A percentile compares a stretch with the other conserved stretches of the same genome.
Conservation (phyloP, 2,329 filamentous ascomycete genomes). For the Neurospora sp. region DNA sequence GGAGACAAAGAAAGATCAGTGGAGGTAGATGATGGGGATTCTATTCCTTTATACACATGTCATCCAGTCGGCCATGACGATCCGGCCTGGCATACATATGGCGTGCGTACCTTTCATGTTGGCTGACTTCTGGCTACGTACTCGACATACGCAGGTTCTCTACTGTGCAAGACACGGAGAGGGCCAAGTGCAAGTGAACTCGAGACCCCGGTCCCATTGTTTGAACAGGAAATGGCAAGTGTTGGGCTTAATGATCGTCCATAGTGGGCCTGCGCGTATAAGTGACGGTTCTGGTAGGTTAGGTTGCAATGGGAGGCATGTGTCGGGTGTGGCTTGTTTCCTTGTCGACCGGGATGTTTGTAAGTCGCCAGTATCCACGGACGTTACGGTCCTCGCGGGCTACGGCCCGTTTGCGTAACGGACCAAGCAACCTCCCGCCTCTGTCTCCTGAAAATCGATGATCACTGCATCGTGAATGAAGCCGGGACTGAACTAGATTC, state of each 20-base stretch:
- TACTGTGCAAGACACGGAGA: not conserved
- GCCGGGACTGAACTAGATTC: not conserved
- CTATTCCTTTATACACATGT: conserved; percentile 8
- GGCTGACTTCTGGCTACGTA: not conserved
- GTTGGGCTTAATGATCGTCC: not conserved
- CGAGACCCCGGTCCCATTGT: not conserved
- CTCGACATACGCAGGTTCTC: not conserved
- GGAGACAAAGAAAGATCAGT: conserved; percentile 6
- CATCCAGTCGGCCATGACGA: not conserved
- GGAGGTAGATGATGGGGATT: conserved; percentile 3
- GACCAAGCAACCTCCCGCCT: not conserved
- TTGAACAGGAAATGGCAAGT: not conserved
- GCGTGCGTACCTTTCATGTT: not conserved
- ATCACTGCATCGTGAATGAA: not conserved
- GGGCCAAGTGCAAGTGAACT: not conserved
- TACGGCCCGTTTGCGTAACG: not conserved
- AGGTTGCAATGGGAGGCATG: not conserved
- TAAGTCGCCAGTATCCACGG: not conserved
- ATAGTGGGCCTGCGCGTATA: not conserved
- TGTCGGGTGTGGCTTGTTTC: not conserved
- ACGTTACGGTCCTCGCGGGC: not conserved
- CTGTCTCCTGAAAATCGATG: not conserved
- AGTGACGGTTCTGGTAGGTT: not conserved
- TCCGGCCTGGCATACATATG: not conserved
- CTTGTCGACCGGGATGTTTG: not conserved